Base-by-base conservation (phyloP, 352 stramenopile species). In the Phytophthora crassamura region DNA sequence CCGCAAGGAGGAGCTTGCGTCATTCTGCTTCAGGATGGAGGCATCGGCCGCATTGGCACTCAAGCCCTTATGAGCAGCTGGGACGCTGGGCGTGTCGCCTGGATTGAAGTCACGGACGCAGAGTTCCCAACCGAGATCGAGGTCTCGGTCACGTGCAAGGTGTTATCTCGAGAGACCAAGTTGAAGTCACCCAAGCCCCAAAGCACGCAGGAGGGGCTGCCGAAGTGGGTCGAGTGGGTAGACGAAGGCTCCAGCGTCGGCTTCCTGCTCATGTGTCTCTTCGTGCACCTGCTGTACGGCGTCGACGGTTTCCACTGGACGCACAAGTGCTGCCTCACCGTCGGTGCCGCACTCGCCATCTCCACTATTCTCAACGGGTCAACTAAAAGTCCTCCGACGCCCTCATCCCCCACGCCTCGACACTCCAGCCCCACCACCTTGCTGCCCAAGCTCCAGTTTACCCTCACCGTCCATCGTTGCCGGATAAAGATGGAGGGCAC, bases 261-360 rank as follows among this genome's bases (percentile, higher is more conserved):
- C 8, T 94, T 93, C 45, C 56, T 94, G 55, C 69, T 94, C 52
- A 90, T 94, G 80, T 92, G 84, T 33, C 63, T 94, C 20, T 92
- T 94, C 39, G 86, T 94, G 22, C 86, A 94, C 48, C 72, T 94
- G 42, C 67, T 94, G 5, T 90, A 92, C 39, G 86, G 86, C 30
- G 86, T 94, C 28, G 84, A 94, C 36, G 86, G 84, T 32, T 94
- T 94, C 49, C 86, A 94, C 58, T 94, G 86, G 86, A 80, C 82
- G 20, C 86, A 94, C 73, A 94, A 94, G 64, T 92, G 82, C 64
- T 94, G 86, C 56, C 75, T 94, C 45, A 94, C 86, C 1, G 74
- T 91, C 30, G 86, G 86, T 49, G 86, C 86, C 0, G 86, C 86
- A 12, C 75, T 94, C 14, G 86, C 86, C 12, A 94, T 94, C 50